Conservation (phyloP, 2,329 filamentous ascomycete genomes). For the Stachybotrys chlorohalonatus region DNA sequence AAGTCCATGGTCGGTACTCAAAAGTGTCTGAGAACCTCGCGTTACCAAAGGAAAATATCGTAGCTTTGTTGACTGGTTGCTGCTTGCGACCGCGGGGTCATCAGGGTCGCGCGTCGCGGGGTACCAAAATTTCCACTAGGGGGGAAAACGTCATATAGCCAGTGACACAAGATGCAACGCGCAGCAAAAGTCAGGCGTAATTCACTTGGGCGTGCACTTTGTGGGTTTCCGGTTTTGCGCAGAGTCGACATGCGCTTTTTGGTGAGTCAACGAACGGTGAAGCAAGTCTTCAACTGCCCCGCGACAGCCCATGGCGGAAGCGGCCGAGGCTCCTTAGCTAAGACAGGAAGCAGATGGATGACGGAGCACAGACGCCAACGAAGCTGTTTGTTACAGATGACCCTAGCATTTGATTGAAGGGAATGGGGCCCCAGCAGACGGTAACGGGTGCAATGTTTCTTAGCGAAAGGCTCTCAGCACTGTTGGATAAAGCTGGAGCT, state of each 20-base stretch:
- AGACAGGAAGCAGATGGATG: too few relatives aligned
- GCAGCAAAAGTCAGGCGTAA: not conserved
- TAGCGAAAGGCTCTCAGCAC: too few relatives aligned
- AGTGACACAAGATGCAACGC: not conserved
- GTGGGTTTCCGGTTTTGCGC: not conserved
- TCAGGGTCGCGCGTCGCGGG: not conserved
- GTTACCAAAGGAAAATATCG: not conserved
- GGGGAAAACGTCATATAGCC: not conserved
- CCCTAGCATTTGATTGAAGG: too few relatives aligned
- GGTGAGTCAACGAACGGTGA: not conserved
- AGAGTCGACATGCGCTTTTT: not conserved
- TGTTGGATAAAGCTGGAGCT: too few relatives aligned
- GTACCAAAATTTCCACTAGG: not conserved
- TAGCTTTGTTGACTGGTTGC: not conserved
- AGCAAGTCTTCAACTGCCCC: too few relatives aligned
- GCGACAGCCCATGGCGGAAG: too few relatives aligned
- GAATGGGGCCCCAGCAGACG: too few relatives aligned
- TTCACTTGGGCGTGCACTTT: not conserved
- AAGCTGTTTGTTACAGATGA: too few relatives aligned
- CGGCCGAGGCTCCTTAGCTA: too few relatives aligned
- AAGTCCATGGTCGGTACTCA: conserved; percentile 43
- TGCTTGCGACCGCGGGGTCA: not conserved
- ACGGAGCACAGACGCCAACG: too few relatives aligned
- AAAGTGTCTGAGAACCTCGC: not conserved
- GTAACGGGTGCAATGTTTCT: too few relatives aligned